Base-by-base conservation (phyloP, 2,329 filamentous ascomycete genomes). In the Cytospora leucostoma region DNA sequence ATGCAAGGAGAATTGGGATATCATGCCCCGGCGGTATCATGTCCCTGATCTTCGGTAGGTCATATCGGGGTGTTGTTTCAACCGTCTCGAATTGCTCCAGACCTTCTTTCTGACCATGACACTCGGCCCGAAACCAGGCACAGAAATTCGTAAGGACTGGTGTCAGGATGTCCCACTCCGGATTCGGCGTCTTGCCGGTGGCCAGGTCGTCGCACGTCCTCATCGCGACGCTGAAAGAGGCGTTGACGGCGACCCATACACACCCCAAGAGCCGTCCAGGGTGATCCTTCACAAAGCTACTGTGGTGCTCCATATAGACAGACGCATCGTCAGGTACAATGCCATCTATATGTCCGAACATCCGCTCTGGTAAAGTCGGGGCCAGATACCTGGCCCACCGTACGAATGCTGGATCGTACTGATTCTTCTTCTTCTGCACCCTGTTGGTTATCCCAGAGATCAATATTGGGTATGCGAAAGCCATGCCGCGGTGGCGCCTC, bases 1-100 rank as follows among this genome's bases (percentile, higher is more conserved):
- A 57, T 11, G 55, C 55, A 13, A 57, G 49, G 12, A 57, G 21
- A 15, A 57, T 21, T 4, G 55, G 55, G 12, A 57, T 33, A 11
- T 27, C 47, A 19, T 57, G 21, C 8, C 38, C 37, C 11, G 33
- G 27, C 12, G 55, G 55, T 3, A 47, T 8, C 38, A 57, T 34
- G n/a, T 55, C 52, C 12, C 34, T 33, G n/a, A 55, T 33, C 2
- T 37, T 7, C 4, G 52, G 52, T 17, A 38, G 15, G 15, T 6
- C 13, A 21, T n/a, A n/a, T 21, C 7, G n/a, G 44, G 44, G 44
- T 3, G 21, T 19, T 47, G 11, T 21, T 7, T 3, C 19, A 12
- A 6, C 1, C 11, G 19, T 19, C n/a, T 19, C 21, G n/a, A 19
- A 19, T 8, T 47, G 7, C 8, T 21, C 11, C 11, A 7, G 7